phyloP scores from a whole-genome alignment of 768 basidiomycete genomes.

The Cantharellus cinnabarinus region DNA sequence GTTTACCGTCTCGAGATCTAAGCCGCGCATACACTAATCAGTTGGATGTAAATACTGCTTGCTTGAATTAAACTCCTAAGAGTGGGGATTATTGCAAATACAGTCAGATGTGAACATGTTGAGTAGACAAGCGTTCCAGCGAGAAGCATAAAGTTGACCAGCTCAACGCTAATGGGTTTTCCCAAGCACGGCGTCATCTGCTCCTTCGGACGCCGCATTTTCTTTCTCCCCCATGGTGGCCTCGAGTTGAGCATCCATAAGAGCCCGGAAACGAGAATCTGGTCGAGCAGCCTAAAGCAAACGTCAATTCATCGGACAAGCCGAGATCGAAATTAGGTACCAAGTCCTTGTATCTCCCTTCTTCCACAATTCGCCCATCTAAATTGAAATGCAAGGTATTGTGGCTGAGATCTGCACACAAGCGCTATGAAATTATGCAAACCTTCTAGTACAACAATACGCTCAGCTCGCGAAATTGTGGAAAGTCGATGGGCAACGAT shows the following conservation, averaged over 20 bases:
- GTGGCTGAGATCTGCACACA: background rate
- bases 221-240: slow-evolving; percentile 18
- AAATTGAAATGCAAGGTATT: background rate
- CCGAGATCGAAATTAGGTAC: slow-evolving; percentile 21
- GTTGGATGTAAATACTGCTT: no score
- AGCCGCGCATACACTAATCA: no score
- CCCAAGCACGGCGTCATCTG: background rate
- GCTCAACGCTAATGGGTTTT: no score
- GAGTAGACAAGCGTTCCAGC: no score
- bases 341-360: slow-evolving; percentile 61
- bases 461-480: slow-evolving; percentile 75
- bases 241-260: slow-evolving; percentile 79
- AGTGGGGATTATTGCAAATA: no score
- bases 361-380: slow-evolving; percentile 66
- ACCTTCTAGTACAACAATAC: slow-evolving; percentile 81
- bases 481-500: slow-evolving; percentile 81
- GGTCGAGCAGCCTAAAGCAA: slow-evolving; percentile 32
- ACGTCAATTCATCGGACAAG: background rate
- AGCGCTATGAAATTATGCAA: slow-evolving; percentile 5
- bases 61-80: no score
- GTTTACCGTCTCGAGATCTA: no score
- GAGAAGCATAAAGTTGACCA: no score
- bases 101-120: no score
- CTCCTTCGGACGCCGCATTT: background rate
- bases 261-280: slow-evolving; percentile 60